Conservation (phyloP, 2,329 filamentous ascomycete genomes). For the Tolypocladium inflatum region DNA sequence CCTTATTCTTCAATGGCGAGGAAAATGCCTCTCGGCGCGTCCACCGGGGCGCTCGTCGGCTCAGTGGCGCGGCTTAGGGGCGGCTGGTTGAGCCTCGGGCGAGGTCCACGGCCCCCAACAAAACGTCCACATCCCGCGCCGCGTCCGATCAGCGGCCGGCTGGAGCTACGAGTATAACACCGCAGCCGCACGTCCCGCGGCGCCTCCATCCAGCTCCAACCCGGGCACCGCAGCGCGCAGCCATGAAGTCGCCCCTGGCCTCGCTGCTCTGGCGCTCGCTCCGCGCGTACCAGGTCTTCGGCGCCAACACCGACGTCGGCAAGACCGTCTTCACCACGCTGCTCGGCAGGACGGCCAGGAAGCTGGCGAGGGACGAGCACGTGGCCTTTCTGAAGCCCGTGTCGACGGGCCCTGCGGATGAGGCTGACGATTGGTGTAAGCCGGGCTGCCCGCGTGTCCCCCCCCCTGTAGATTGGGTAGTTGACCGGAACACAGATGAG, state of each 20-base stretch:
- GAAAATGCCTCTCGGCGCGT: neutral
- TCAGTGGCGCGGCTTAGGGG: neutral
- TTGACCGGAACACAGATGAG: neutral
- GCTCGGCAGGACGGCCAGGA: constrained; percentile 52
- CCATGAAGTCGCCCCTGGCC: constrained; percentile 33
- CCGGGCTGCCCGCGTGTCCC: neutral
- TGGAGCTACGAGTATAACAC: neutral
- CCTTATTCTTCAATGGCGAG: neutral
- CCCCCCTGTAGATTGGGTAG: neutral
- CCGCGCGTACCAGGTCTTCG: constrained; percentile 66
- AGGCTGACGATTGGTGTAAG: constrained; percentile 61
- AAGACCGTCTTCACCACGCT: constrained; percentile 75
- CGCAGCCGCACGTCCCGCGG: neutral
- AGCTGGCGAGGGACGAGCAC: constrained; percentile 31
- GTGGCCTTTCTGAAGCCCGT: constrained; percentile 71
- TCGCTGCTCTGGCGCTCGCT: constrained; percentile 60
- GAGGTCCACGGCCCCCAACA: constrained; percentile 6
- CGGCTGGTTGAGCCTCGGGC: constrained; percentile 1
- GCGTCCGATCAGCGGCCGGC: neutral
- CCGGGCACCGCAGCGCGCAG: neutral
- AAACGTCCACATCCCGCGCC: too few species aligned
- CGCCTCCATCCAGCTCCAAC: neutral
- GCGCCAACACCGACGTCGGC: constrained; percentile 76
- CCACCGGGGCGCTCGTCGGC: neutral
- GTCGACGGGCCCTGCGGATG: constrained; percentile 60